Percentiles rank a stretch among this genome's conserved stretches.
Evolutionary conservation across 257 asterid genomes (phyloP).

Genomic region (Solanum clarkiae): DNA sequence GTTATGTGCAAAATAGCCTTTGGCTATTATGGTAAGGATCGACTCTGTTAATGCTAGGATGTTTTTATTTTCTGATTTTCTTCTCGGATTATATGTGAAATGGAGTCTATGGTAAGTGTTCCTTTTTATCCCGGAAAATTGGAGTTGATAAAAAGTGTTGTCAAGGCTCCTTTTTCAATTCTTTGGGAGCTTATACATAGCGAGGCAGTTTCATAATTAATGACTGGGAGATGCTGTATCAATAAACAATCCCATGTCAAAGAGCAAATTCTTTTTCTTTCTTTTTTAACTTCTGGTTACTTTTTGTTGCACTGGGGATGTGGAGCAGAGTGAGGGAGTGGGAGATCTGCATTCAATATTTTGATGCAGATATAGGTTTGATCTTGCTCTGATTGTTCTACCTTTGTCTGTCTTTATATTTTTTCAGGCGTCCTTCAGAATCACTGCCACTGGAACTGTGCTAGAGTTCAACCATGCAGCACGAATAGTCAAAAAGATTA

Average conservation of each 20-base stretch:
- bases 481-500: slow-evolving; percentile 74
- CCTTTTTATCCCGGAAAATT: no score
- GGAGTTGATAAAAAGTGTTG: neutral
- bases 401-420: neutral
- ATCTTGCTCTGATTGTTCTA: neutral
- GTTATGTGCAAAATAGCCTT: no score
- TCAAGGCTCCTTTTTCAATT: neutral
- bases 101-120: neutral
- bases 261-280: neutral
- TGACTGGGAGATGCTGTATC: neutral
- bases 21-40: neutral
- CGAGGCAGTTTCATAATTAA: neutral
- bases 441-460: slow-evolving; percentile 84
- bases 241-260: neutral
- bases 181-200: neutral
- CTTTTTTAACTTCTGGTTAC: neutral
- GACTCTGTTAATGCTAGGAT: neutral
- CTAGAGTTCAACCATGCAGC: slow-evolving; percentile 92
- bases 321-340: neutral
- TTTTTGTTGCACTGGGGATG: neutral
- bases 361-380: neutral
- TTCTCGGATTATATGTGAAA: neutral
- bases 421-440: slow-evolving; percentile 79
- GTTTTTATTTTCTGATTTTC: neutral
- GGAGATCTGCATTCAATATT: neutral